Conservation (phyloP, 208 protist species). For the Trypanosoma vivax region DNA sequence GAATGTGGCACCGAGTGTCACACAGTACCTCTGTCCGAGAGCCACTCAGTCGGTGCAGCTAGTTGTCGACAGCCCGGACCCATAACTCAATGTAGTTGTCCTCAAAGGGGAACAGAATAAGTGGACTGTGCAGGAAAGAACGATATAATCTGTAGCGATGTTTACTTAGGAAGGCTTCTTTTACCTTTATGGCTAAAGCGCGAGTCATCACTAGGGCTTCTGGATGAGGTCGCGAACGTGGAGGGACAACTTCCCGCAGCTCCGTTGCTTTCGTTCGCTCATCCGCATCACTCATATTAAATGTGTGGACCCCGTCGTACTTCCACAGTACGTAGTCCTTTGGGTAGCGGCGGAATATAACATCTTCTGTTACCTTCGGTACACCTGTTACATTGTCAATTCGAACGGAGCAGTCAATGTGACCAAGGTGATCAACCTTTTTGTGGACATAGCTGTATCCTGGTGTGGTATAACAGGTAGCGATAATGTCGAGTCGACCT, state of each 20-base stretch:
- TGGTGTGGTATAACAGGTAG: conserved; percentile 64
- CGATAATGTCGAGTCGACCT: conserved; percentile 44
- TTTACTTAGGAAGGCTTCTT: conserved; percentile 28
- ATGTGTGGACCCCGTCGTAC: conserved; percentile 27
- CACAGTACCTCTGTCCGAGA: too few relatives aligned
- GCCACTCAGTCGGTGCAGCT: too few relatives aligned
- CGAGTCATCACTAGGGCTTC: conserved; percentile 59
- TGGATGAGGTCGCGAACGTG: conserved; percentile 20
- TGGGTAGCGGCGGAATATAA: conserved; percentile 40
- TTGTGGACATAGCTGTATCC: conserved; percentile 67
- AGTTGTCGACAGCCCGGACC: too few relatives aligned
- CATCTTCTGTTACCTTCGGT: conserved; percentile 39
- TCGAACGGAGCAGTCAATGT: conserved; percentile 50
- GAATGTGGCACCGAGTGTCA: too few relatives aligned
- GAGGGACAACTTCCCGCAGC: conserved; percentile 7
- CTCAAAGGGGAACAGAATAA: conserved; percentile 34
- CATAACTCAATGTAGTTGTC: conserved; percentile 59
- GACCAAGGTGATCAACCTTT: conserved; percentile 41
- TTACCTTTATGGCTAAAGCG: conserved; percentile 21
- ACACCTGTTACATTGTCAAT: conserved; percentile 24
- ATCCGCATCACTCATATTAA: conserved; percentile 13
- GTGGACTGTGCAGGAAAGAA: conserved; percentile 33
- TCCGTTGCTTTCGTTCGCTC: conserved; percentile 6
- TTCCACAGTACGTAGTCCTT: conserved; percentile 51
- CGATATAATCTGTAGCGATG: conserved; percentile 29